These are phyloP conservation scores for Taiozyma sp. DNA, from an alignment of 1,139 yeast genomes.

Conservation along the genomic window DNA sequence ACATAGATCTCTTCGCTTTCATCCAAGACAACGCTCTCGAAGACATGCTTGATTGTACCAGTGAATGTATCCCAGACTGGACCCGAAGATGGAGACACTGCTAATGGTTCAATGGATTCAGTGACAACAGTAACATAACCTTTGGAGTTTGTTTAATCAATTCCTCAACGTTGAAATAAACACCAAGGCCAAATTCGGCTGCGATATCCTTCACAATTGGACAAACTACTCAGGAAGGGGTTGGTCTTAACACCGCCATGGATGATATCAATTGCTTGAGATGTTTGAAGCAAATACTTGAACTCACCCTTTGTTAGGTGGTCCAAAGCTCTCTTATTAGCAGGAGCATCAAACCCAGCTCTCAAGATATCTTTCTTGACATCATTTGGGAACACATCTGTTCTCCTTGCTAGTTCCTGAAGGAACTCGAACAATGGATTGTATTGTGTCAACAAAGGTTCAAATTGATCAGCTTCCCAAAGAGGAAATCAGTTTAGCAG, in stretches of 20 bases:
- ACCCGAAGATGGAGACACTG: constrained; percentile 46
- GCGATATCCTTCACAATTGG: constrained; percentile 36
- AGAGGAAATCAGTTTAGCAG: constrained; percentile 44
- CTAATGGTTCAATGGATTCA: constrained; percentile 47
- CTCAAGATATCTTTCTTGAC: constrained; percentile 31
- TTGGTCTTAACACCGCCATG: constrained; percentile 51
- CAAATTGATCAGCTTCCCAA: constrained; percentile 51
- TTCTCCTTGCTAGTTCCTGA: constrained; percentile 45
- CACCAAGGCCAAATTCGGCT: constrained; percentile 39
- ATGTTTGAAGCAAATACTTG: constrained; percentile 38
- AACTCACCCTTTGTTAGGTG: constrained; percentile 16
- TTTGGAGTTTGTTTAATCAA: constrained; percentile 29
- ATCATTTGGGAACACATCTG: constrained; percentile 15
- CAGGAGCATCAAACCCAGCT: constrained; percentile 33
- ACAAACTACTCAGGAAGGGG: constrained; percentile 51
- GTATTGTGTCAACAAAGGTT: constrained; percentile 34
- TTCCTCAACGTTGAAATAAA: constrained; percentile 31
- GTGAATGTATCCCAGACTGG: constrained; percentile 46
- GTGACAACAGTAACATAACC: constrained; percentile 44
- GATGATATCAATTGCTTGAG: constrained; percentile 51
- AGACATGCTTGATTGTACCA: constrained; percentile 50
- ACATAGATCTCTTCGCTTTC: constrained; percentile 38
- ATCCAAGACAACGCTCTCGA: constrained; percentile 25
- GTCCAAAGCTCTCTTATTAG: constrained; percentile 37
- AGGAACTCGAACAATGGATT: constrained; percentile 44